Evolutionary conservation across 345 rosid genomes (phyloP), one percentile per base, ranked within the genome.

Genomic region (Theobroma cacao): DNA sequence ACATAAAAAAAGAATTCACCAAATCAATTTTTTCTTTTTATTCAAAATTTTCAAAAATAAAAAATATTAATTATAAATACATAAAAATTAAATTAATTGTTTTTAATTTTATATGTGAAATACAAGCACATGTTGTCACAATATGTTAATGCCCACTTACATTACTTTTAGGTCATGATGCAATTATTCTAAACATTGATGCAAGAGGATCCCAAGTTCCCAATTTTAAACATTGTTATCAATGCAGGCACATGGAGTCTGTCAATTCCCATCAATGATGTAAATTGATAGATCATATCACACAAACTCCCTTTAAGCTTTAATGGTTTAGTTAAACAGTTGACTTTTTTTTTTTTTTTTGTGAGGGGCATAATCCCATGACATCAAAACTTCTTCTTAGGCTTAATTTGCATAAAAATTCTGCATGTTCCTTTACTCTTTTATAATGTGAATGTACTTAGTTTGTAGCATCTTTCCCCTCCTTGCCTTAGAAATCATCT

Each of bases 221-320:
- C 48, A 68, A 40, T 60, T 64, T 26, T 10, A 61, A 41, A 61
- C 64, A 73, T 45, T 3, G 69, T 20, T 30, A 75, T 64, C 50
- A 76, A 52, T 53, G 73, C 15, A 50, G 45, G 73, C 73, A 76
- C 79, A 76, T 76, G 79, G 73, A 76, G 7, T 15, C 45, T 38
- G 55, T 55, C 79, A 77, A 76, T 33, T 34, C 71, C 50, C 71
- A 75, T 34, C 60, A 47, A 30, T 59, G 22, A 45, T 59, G 41
- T 30, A 41, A 61, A 18, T 33, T 8, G 30, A 24, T 28, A 18
- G 7, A 12, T n/a, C 7, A 41, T n/a, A 41, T 8, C 7, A 67
- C 12, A 12, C 12, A 6, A 18, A 52, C 9, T 64, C 13, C 45
- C 45, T 34, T 63, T 7, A 18, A 34, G 45, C 68, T 63, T 34